Evolutionary conservation across 176 grass and related monocot species (phyloP).

Genomic region (Saccharum officinarum): DNA sequence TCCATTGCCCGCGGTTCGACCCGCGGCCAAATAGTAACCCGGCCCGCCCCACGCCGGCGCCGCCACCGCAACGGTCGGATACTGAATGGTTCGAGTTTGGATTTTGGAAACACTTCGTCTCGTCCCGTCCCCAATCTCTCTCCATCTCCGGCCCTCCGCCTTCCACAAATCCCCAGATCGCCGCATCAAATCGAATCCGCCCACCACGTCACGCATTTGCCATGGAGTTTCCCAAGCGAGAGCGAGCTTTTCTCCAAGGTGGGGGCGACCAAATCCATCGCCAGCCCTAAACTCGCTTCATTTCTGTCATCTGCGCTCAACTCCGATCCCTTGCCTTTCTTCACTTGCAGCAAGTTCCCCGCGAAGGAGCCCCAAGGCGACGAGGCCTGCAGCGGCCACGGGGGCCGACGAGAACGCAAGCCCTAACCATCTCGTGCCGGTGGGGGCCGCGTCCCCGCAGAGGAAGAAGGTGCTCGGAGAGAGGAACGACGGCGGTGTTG

Average conservation of each 20-base stretch:
- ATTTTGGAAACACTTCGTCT: conserved; percentile 11
- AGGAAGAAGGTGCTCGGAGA: conserved; percentile 45
- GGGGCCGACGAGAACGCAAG: conserved; percentile 41
- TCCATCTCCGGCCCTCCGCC: not conserved
- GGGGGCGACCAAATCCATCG: not conserved
- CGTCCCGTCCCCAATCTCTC: not conserved
- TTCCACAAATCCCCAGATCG: not conserved
- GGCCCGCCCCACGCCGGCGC: not conserved
- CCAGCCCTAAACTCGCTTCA: not conserved
- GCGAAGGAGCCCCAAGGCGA: conserved; percentile 10
- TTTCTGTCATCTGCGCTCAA: not conserved
- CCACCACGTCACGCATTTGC: not conserved
- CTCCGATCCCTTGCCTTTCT: not conserved
- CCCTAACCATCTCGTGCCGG: not conserved
- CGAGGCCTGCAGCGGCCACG: not conserved
- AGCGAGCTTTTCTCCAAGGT: conserved; percentile 27
- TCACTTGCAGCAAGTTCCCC: conserved; percentile 29
- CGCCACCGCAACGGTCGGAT: conserved; percentile 25
- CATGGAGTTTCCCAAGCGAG: conserved; percentile 41
- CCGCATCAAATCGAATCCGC: not conserved
- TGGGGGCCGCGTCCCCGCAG: not conserved
- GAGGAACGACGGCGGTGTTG: conserved; percentile 19
- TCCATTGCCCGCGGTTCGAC: too few relatives aligned
- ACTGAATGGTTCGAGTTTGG: conserved; percentile 11
- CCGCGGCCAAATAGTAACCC: too few relatives aligned